Conservation (phyloP, 2,329 filamentous ascomycete species). For the Pseudogymnoascus sp. region DNA sequence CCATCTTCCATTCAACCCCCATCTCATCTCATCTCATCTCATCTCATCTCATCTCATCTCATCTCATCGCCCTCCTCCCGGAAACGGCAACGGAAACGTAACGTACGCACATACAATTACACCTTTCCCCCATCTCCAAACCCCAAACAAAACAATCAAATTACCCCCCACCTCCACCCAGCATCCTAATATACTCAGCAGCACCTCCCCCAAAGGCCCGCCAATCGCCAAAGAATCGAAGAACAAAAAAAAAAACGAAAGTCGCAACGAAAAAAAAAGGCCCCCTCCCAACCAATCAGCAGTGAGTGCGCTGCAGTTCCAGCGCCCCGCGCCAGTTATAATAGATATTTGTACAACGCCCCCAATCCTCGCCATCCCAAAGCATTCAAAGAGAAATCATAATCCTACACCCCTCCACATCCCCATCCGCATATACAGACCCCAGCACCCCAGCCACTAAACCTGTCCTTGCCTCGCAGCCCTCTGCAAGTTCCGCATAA, state of each 20-base stretch:
- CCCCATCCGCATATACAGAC: neutral
- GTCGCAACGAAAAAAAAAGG: neutral
- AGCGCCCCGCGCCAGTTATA: neutral
- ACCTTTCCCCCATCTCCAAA: neutral
- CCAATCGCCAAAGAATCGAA: neutral
- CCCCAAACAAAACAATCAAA: neutral
- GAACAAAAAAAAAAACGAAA: neutral
- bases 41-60: too few relatives aligned
- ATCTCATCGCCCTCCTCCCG: too few relatives aligned
- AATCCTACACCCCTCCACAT: neutral
- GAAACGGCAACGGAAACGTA: too few relatives aligned
- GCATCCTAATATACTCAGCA: neutral
- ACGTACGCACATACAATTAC: neutral
- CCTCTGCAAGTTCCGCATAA: conserved; percentile 3
- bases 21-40: too few relatives aligned
- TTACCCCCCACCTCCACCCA: neutral
- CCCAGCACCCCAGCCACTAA: neutral
- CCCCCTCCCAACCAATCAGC: neutral
- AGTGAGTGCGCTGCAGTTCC: neutral
- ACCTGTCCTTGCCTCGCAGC: neutral
- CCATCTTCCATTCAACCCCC: too few relatives aligned
- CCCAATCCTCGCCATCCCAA: neutral
- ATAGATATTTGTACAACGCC: conserved; percentile 1
- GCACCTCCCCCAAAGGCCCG: neutral
- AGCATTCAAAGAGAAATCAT: neutral